Evolutionary conservation across 345 rosid species (phyloP).

Genomic region (Populus ilicifolia): DNA sequence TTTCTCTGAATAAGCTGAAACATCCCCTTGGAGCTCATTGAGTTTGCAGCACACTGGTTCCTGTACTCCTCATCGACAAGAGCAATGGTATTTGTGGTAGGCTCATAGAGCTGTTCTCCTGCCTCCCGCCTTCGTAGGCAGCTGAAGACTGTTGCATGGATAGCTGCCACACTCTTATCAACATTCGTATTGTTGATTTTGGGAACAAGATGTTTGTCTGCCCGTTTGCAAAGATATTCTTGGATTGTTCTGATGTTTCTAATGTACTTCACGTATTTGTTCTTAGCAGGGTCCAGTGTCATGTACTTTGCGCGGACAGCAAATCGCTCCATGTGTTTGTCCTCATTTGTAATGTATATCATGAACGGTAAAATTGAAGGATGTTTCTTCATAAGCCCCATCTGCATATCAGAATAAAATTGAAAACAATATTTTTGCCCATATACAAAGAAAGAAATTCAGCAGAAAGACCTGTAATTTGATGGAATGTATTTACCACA

Average conservation of each 20-base stretch:
- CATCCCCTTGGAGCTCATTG: conserved; percentile 94
- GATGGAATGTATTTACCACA: conserved; percentile 55
- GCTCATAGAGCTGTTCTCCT: conserved; percentile 85
- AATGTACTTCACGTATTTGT: conserved; percentile 92
- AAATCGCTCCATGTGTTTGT: conserved; percentile 94
- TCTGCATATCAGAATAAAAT: conserved; percentile 39
- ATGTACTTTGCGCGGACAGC: conserved; percentile 99
- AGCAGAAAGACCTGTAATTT: conserved; percentile 3
- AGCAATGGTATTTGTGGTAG: conserved; percentile 66
- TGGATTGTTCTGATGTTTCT: conserved; percentile 93
- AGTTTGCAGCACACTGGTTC: conserved; percentile 87
- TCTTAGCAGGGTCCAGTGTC: conserved; percentile 94
- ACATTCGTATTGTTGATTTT: conserved; percentile 97
- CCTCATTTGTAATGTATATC: conserved; percentile 92
- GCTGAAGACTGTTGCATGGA: conserved; percentile 95
- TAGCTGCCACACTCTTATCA: conserved; percentile 92
- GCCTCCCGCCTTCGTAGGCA: conserved; percentile 85
- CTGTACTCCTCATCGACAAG: conserved; percentile 86
- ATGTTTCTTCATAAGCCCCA: conserved; percentile 99
- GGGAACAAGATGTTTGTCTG: conserved; percentile 96
- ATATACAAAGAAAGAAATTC: not conserved
- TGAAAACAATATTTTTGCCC: not conserved
- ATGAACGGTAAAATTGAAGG: conserved; percentile 96
- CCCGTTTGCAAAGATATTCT: conserved; percentile 86
- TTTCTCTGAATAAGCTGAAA: conserved; percentile 92